Conservation (phyloP, 2,329 filamentous ascomycete genomes). For the Apiospora marii region DNA sequence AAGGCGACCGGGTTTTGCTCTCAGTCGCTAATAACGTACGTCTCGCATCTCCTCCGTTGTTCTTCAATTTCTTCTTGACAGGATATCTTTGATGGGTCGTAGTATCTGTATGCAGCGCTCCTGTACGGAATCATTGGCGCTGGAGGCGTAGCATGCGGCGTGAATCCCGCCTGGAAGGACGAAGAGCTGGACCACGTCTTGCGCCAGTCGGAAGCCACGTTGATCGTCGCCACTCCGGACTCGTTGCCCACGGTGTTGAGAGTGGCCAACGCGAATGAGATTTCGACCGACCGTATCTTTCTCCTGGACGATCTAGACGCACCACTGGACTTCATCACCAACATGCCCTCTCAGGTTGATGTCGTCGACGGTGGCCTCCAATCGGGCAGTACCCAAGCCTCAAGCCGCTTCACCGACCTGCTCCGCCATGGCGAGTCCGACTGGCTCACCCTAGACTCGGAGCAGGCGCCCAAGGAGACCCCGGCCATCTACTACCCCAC, state of each 20-base stretch:
- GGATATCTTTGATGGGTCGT: conserved; percentile 31
- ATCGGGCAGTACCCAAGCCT: conserved; percentile 40
- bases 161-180: conserved; percentile 55
- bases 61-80: no score
- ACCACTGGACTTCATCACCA: conserved; percentile 55
- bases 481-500: conserved; percentile 43
- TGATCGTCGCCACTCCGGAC: neutral
- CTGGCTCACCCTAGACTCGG: conserved; percentile 29
- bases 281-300: neutral
- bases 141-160: conserved; percentile 58
- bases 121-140: conserved; percentile 53
- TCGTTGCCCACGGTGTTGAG: neutral
- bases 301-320: conserved; percentile 42
- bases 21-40: neutral
- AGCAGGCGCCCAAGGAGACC: conserved; percentile 35
- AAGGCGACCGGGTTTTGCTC: neutral
- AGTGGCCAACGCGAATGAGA: neutral
- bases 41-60: no score
- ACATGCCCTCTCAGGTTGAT: conserved; percentile 29
- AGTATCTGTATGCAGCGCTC: conserved; percentile 49
- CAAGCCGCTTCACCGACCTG: conserved; percentile 25
- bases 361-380: neutral
- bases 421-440: conserved; percentile 30
- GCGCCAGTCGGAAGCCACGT: neutral
- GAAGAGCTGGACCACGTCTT: conserved; percentile 57